phyloP scores from a whole-genome alignment of 495 filamentous ascomycete species.

The Amphirosellinia nigrospora region DNA sequence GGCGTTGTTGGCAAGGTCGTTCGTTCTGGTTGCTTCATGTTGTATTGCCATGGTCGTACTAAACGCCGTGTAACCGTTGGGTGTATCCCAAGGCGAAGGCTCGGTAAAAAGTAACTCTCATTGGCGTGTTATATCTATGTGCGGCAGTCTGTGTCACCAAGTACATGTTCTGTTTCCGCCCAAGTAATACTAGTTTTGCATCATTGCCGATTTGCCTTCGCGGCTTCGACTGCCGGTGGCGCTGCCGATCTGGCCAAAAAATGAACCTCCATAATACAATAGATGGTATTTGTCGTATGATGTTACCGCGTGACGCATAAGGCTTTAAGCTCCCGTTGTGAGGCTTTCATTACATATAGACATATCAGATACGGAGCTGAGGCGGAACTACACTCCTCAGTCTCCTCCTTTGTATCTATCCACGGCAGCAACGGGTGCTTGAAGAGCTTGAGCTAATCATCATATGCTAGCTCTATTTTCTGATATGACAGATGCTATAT shows the following conservation, averaged over 20 bases:
- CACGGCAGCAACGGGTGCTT: not conserved
- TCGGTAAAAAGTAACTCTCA: not conserved
- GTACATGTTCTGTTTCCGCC: not conserved
- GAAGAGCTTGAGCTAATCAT: not conserved
- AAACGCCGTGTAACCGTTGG: not conserved
- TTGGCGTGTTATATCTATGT: not conserved
- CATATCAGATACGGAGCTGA: no score
- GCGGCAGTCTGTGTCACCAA: not conserved
- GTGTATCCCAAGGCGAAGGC: not conserved
- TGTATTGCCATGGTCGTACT: not conserved
- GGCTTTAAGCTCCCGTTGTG: not conserved
- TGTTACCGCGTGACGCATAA: not conserved
- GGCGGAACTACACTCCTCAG: no score
- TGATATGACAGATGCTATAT: not conserved
- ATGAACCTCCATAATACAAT: not conserved
- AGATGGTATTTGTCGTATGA: not conserved
- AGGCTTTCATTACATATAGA: not conserved
- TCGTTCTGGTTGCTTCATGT: not conserved
- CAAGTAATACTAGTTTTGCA: not conserved
- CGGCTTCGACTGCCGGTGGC: not conserved
- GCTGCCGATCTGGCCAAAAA: not conserved
- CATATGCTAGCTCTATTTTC: not conserved
- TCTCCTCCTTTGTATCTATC: no score
- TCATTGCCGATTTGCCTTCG: not conserved
- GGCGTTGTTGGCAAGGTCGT: constrained; percentile 6